Percentiles rank a stretch among this genome's conserved stretches.
Evolutionary conservation across 495 filamentous ascomycete species (phyloP).

Genomic region (Talaromyces adpressus): DNA sequence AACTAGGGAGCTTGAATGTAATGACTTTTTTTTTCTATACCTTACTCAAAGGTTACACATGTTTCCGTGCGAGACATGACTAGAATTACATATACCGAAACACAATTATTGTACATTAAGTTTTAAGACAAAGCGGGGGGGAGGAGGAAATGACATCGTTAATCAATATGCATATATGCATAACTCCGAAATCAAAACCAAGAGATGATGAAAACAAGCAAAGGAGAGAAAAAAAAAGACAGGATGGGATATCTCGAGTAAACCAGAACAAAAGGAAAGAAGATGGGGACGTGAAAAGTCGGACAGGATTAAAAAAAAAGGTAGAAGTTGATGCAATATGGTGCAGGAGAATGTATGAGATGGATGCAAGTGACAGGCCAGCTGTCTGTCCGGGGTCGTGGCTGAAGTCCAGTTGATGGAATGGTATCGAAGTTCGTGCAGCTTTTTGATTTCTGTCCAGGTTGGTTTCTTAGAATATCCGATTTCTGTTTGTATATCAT

Average conservation of each 20-base stretch:
- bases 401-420: background rate
- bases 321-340: background rate
- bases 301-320: background rate
- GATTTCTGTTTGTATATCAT: slow-evolving; percentile 16
- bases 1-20: background rate
- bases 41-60: too few species aligned
- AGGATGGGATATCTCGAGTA: slow-evolving; percentile 8
- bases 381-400: background rate
- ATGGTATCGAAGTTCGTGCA: background rate
- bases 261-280: slow-evolving; percentile 1
- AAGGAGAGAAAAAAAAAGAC: background rate
- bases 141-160: background rate
- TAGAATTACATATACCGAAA: background rate
- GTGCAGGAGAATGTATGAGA: slow-evolving; percentile 9
- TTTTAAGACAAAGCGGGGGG: too few species aligned
- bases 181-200: background rate
- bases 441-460: background rate
- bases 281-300: background rate
- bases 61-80: background rate
- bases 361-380: slow-evolving; percentile 3
- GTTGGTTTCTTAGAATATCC: slow-evolving; percentile 15
- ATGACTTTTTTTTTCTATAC: background rate
- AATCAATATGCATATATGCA: background rate
- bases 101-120: background rate
- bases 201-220: background rate